Percentiles rank a stretch among this genome's conserved stretches.
phyloP scores from a whole-genome alignment of 257 asterid species.

The Phtheirospermum japonicum region DNA sequence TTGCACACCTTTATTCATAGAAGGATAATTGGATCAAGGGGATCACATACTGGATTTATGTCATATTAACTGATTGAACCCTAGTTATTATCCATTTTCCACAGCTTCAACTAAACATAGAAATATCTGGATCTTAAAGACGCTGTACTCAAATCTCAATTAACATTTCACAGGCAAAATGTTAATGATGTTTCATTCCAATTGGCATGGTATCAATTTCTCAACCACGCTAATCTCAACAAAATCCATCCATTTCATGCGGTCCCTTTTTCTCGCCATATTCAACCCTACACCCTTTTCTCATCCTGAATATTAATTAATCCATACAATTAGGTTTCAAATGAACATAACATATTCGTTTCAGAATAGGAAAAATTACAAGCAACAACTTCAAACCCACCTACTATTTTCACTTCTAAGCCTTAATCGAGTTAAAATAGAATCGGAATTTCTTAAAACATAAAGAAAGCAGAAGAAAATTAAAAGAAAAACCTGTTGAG shows the following conservation, averaged over 20 bases:
- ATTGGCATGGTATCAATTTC: slow-evolving; percentile 8
- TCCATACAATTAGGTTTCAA: no score
- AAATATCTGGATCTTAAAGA: background rate
- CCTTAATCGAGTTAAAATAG: background rate
- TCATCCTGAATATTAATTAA: slow-evolving; percentile 1
- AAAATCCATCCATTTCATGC: background rate
- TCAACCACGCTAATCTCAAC: slow-evolving; percentile 14
- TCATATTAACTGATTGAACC: background rate
- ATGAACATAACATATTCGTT: no score
- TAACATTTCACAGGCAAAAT: no score
- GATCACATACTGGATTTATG: background rate
- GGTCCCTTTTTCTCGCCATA: background rate
- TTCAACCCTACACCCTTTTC: no score
- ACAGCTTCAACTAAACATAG: background rate
- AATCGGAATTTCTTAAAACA: slow-evolving; percentile 1
- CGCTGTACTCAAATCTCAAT: background rate
- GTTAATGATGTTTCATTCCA: background rate
- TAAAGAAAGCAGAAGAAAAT: background rate
- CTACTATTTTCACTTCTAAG: background rate
- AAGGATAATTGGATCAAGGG: background rate
- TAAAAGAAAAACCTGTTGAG: slow-evolving; percentile 50
- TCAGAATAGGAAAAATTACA: slow-evolving; percentile 11
- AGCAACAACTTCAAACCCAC: background rate
- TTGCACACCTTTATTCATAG: no score
- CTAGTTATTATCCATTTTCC: slow-evolving; percentile 1